Evolutionary conservation across 164 flowering plant genomes (phyloP), one percentile per base, ranked within the genome.

Genomic region (Protea cynaroides): DNA sequence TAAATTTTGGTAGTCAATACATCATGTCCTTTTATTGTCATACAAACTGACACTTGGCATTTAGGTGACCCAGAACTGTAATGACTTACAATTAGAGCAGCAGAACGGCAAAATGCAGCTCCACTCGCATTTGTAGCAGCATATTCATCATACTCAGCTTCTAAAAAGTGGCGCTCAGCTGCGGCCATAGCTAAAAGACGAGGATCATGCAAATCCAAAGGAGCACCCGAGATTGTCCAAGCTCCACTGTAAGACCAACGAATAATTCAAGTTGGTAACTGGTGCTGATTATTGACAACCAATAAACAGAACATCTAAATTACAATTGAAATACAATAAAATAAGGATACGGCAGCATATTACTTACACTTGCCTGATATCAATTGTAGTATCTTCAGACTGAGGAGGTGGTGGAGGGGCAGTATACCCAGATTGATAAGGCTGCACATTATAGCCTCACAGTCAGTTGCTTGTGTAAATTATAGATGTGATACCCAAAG

Each of bases 81-180:
- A 37, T 59, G 37, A 44, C 92, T 84, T 83, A 90, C 96, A 74
- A 90, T 84, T 53, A 95, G 74, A 72, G 90, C 97, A 63, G 84
- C 96, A 36, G 99, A 85, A 24, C 99, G 97, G 75, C 87, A 90
- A 77, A 89, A 95, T 56, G 94, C 89, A 73, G 97, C 90, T 67
- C 97, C 97, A 73, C 84, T 85, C 56, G 89, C 83, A 84, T 81
- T 87, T 50, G 91, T 81, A 58, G 85, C 77, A 58, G 85, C 85
- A 81, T 92, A 92, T 9, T 90, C 96, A 72, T 90, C 96, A 78
- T 90, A 90, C 15, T 92, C 93, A 14, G 93, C 79, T 59, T 90
- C 96, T 67, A 89, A 53, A 68, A 81, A 75, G 75, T 75, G 96
- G 46, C 86, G 96, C 43, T 90, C 97, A 4, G 92, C 96, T 64